Evolutionary conservation across 306 rosid genomes (phyloP).

Genomic region (Biancaea sappan): DNA sequence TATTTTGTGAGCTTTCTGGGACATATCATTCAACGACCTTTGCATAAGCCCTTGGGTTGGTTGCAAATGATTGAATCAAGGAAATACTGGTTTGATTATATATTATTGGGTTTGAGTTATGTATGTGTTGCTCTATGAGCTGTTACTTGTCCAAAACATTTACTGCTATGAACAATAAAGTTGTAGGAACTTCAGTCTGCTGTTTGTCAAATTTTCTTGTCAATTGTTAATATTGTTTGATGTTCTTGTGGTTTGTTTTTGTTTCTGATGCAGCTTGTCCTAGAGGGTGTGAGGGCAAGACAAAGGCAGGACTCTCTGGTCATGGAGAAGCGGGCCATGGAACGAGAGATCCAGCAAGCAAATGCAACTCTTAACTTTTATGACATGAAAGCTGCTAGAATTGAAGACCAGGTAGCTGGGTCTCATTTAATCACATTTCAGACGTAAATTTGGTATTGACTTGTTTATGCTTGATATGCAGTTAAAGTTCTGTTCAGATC

Average conservation of each 20-base stretch:
- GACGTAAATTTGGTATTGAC: slow-evolving; percentile 27
- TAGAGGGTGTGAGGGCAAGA: slow-evolving; percentile 80
- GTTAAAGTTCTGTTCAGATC: slow-evolving; percentile 78
- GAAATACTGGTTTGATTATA: background rate
- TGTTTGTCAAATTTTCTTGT: background rate
- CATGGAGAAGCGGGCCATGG: slow-evolving; percentile 63
- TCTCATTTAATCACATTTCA: slow-evolving; percentile 21
- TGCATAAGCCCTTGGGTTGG: background rate
- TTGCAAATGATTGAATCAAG: background rate
- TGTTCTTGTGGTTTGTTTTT: background rate
- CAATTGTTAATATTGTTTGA: background rate
- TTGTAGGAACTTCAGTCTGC: background rate
- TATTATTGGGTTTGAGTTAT: background rate
- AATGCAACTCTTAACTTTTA: slow-evolving; percentile 64
- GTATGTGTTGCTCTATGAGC: background rate
- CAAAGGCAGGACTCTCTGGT: slow-evolving; percentile 66
- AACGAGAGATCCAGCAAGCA: slow-evolving; percentile 73
- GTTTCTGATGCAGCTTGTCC: slow-evolving; percentile 69
- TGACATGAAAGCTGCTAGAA: slow-evolving; percentile 67
- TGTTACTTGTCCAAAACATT: background rate
- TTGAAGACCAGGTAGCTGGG: slow-evolving; percentile 80
- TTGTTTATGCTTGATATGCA: slow-evolving; percentile 48
- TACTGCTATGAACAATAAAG: background rate
- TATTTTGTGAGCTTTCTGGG: background rate
- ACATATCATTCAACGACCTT: background rate